A percentile compares a stretch with the other conserved stretches of the same genome.
phyloP scores from a whole-genome alignment of 179 eudicot species.

The Drosera spatulata region DNA sequence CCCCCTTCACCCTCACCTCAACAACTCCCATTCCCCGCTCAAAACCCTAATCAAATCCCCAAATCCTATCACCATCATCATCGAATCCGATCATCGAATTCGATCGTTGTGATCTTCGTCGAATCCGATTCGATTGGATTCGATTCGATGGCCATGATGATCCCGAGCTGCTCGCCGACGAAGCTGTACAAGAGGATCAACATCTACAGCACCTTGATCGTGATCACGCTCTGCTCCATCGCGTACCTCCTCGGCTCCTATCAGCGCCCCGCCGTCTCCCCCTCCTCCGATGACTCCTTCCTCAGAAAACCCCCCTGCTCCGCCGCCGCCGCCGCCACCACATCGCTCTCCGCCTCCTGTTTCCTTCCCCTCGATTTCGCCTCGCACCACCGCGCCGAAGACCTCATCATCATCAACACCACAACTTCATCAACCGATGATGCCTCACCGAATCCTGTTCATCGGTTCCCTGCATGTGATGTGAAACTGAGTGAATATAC shows the following conservation, averaged over 20 bases:
- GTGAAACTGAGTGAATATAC: constrained; percentile 47
- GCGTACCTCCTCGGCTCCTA: constrained; percentile 54
- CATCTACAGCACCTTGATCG: constrained; percentile 13
- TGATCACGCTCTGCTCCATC: constrained; percentile 32
- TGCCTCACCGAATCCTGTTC: background rate
- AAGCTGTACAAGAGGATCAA: constrained; percentile 16
- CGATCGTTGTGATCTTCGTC: too few relatives aligned
- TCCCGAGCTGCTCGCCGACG: too few relatives aligned
- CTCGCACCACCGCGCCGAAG: constrained; percentile 40
- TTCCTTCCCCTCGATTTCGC: constrained; percentile 33
- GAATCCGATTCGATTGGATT: too few relatives aligned
- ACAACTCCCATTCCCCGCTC: too few relatives aligned
- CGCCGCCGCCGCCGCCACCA: constrained; percentile 3
- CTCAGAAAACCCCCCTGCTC: constrained; percentile 7
- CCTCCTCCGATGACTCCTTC: constrained; percentile 8
- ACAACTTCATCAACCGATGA: background rate
- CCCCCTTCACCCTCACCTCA: too few relatives aligned
- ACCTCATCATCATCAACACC: background rate
- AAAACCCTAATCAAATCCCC: too few relatives aligned
- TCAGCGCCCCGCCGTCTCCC: constrained; percentile 5
- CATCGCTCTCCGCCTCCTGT: too few relatives aligned
- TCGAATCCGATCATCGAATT: too few relatives aligned
- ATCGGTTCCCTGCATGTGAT: constrained; percentile 45
- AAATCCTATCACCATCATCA: too few relatives aligned
- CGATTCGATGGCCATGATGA: too few relatives aligned